Conservation (phyloP, 495 filamentous ascomycete genomes). For the Penicillium bialowiezense region DNA sequence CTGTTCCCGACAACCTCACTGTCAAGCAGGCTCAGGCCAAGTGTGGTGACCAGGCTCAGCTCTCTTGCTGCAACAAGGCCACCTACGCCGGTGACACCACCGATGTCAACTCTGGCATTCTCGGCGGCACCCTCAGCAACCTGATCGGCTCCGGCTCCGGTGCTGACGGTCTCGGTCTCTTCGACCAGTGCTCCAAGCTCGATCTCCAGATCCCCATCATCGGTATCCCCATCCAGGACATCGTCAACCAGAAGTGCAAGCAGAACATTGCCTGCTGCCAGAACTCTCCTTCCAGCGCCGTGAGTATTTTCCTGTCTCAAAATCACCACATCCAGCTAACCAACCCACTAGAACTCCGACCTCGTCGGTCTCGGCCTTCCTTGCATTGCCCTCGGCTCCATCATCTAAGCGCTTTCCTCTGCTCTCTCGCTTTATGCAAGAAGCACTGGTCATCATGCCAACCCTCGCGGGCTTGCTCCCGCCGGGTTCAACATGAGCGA, state of each 20-base stretch:
- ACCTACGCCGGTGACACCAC: constrained; percentile 42
- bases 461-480: constrained; percentile 3
- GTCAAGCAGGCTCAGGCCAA: constrained; percentile 49
- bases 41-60: constrained; percentile 45
- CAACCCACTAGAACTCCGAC: constrained; percentile 19
- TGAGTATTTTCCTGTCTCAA: constrained; percentile 13
- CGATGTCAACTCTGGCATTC: constrained; percentile 25
- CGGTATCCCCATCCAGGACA: constrained; percentile 31
- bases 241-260: constrained; percentile 48
- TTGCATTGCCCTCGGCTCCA: constrained; percentile 46
- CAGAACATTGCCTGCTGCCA: constrained; percentile 53
- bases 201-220: constrained; percentile 22
- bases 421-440: constrained; percentile 15
- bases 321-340: constrained; percentile 3
- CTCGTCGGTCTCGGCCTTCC: constrained; percentile 45
- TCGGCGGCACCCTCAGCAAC: constrained; percentile 28
- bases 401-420: constrained; percentile 38
- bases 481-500: constrained; percentile 2
- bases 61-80: constrained; percentile 49
- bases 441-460: constrained; percentile 14
- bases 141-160: constrained; percentile 32
- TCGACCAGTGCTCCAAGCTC: constrained; percentile 39
- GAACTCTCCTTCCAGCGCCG: constrained; percentile 36
- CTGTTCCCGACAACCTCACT: constrained; percentile 38
- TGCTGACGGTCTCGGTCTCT: constrained; percentile 33